Evolutionary conservation across 2,329 filamentous ascomycete species (phyloP), one percentile per base, ranked within the genome.

Genomic region (Leptographium radiaticola): DNA sequence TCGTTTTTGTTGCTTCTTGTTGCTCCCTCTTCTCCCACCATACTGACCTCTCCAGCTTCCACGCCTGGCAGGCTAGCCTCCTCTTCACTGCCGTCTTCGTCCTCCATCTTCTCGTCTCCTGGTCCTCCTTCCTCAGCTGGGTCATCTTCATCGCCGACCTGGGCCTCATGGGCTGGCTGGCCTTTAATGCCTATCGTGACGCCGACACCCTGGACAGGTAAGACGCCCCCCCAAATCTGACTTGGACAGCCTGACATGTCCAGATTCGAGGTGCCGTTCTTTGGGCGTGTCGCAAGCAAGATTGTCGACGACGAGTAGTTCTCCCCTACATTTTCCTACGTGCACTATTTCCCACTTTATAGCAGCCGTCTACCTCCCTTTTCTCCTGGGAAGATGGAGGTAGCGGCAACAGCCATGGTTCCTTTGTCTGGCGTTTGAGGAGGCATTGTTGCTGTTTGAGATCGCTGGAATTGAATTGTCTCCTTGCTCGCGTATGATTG

Each of bases 1-100:
- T 52, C 12, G 10, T 15, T 18, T 18, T 34, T 25, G 4, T 34
- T 10, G 9, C 20, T n/a, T 3, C 13, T 38, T 30, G 7, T 10
- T 16, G 7, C 31, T 31, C 30, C 30, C 6, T 30, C 5, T 16
- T 39, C 16, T 31, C 31, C 4, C 20, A 9, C 3, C 7, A 4
- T 52, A 20, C 20, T 20, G 5, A n/a, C 25, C 11, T 51, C 39
- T 34, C 10, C 49, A 91, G 87, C 59, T 97, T 97, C 62, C 93
- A 98, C 68, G 93, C 93, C 9, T 98, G 93, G 91, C 93, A 98
- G 70, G 87, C 86, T 8, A 84, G 85, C 59, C 74, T 95, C 63
- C 69, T 95, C 4, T 96, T 95, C 67, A 85, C 87, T 0, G 79
- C 79, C 49, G 64, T 81, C 55, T 80, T 90, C 68, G 69, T 95